phyloP scores from a whole-genome alignment of 495 filamentous ascomycete genomes.

The Parathielavia appendiculata region DNA sequence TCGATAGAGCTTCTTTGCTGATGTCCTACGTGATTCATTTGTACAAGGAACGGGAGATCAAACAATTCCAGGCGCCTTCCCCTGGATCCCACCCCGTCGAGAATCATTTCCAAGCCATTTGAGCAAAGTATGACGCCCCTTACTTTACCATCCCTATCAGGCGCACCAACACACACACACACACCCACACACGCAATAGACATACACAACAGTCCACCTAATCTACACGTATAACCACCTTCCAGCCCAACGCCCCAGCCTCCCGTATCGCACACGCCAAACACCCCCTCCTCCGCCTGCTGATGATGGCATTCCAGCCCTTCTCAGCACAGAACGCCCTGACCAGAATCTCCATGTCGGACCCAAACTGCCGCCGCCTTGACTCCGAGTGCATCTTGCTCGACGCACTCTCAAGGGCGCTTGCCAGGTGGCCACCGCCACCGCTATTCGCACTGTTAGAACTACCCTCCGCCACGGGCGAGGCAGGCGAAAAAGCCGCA shows the following conservation, averaged over 20 bases:
- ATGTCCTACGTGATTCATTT: no score
- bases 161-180: neutral
- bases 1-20: no score
- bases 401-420: constrained; percentile 28
- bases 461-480: neutral
- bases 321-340: constrained; percentile 65
- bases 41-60: no score
- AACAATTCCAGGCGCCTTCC: no score
- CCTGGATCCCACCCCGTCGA: no score
- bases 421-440: neutral
- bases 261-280: constrained; percentile 65
- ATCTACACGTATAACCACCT: constrained; percentile 58
- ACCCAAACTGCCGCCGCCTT: constrained; percentile 48
- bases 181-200: neutral
- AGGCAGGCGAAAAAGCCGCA: constrained; percentile 7
- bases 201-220: constrained; percentile 21
- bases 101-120: no score
- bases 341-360: constrained; percentile 58
- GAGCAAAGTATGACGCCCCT: no score
- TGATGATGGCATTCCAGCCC: constrained; percentile 64
- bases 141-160: no score
- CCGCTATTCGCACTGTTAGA: neutral
- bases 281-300: constrained; percentile 57
- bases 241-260: constrained; percentile 60
- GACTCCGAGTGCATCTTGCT: constrained; percentile 48